Conservation (phyloP, 495 filamentous ascomycete genomes). For the Penicillium robsamsonii region DNA sequence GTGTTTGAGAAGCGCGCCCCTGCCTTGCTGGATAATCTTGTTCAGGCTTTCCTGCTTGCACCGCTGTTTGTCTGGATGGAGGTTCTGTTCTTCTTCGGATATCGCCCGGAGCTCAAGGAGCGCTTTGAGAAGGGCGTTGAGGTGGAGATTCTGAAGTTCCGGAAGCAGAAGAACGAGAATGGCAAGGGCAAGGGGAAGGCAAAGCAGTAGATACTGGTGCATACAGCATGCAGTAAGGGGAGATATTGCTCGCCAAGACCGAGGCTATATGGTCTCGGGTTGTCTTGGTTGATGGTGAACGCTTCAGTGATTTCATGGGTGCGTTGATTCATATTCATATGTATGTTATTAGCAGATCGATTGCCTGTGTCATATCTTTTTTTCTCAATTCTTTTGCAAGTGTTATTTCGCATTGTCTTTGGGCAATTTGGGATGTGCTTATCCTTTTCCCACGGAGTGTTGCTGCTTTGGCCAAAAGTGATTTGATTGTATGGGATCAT, state of each 20-base stretch:
- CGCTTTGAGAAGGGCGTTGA: conserved; percentile 73
- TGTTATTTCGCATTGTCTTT: not conserved
- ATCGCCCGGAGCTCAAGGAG: conserved; percentile 79
- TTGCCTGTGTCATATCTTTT: not conserved
- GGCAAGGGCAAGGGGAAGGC: conserved; percentile 17
- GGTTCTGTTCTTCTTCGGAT: conserved; percentile 85
- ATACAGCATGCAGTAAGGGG: conserved; percentile 7
- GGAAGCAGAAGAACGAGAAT: conserved; percentile 31
- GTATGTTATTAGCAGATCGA: conserved; percentile 8
- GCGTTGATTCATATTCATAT: not conserved
- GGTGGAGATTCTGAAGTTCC: conserved; percentile 53
- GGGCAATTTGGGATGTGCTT: not conserved
- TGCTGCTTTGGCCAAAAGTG: not conserved
- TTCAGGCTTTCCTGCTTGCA: conserved; percentile 89
- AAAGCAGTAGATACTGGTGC: not conserved
- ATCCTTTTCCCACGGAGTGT: not conserved
- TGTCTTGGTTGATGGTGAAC: not conserved
- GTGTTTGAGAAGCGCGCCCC: conserved; percentile 85
- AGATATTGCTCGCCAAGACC: conserved; percentile 1
- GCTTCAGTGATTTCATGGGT: not conserved
- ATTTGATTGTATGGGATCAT: not conserved
- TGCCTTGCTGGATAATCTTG: conserved; percentile 83
- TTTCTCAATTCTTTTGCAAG: not conserved
- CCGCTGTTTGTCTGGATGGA: conserved; percentile 99
- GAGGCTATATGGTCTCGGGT: not conserved